Percentiles rank a stretch among this genome's conserved stretches.
These are phyloP conservation scores for Nakazawaea sp. DNA, from an alignment of 805 yeast genomes.

Conservation along the genomic window DNA sequence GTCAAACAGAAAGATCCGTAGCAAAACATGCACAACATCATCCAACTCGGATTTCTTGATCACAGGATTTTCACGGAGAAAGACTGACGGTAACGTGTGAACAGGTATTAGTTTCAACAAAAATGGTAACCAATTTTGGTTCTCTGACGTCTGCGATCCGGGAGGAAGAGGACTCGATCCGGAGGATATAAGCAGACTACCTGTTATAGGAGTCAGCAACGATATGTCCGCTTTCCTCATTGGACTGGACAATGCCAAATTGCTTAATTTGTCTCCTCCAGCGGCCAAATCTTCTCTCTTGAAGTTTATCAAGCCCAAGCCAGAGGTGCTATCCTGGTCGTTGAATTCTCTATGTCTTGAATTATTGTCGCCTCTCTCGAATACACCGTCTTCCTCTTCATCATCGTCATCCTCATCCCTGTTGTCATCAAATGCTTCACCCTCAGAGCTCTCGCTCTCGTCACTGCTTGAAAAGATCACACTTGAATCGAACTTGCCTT, in stretches of 20 bases:
- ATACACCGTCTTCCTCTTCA: constrained; percentile 16
- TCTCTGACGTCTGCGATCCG: constrained; percentile 35
- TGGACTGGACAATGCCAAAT: constrained; percentile 16
- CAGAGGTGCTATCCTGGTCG: constrained; percentile 13
- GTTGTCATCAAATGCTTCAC: too few species aligned
- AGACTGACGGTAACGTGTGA: constrained; percentile 50
- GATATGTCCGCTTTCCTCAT: constrained; percentile 1
- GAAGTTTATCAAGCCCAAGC: constrained; percentile 24
- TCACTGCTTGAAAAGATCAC: constrained; percentile 7
- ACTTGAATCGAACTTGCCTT: constrained; percentile 3
- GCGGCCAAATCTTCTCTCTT: constrained; percentile 2
- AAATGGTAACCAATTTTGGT: constrained; percentile 62
- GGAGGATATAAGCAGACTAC: constrained; percentile 26
- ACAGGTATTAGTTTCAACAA: constrained; percentile 58
- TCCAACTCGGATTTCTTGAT: constrained; percentile 17
- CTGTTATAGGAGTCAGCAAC: neutral
- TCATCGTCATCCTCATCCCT: constrained; percentile 20
- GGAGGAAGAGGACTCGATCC: constrained; percentile 25
- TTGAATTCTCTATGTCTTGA: constrained; percentile 13
- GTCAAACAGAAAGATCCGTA: constrained; percentile 21
- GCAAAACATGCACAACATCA: constrained; percentile 23
- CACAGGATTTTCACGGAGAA: constrained; percentile 31
- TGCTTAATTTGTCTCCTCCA: constrained; percentile 6
- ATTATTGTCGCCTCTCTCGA: constrained; percentile 13
- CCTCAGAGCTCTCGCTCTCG: constrained; percentile 6